Evolutionary conservation across 176 grass and related monocot species (phyloP).

Genomic region (Avena eriantha): DNA sequence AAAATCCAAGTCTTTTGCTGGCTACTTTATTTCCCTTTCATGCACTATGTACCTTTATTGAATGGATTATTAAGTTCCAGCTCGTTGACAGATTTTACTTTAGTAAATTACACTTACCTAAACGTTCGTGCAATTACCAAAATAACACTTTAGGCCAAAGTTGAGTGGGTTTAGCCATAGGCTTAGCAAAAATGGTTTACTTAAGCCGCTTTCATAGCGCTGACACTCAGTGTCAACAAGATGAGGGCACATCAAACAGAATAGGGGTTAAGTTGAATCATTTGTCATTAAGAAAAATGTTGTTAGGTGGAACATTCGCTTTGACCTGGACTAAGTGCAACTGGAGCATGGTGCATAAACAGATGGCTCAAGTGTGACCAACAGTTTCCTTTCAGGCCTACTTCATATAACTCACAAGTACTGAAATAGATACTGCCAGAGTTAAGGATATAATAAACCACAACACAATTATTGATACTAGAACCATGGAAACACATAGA

Average conservation of each 20-base stretch:
- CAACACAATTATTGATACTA: background rate
- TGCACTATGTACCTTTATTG: background rate
- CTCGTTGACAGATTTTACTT: background rate
- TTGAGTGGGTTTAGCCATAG: background rate
- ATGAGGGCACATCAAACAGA: background rate
- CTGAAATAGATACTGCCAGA: background rate
- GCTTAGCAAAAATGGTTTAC: background rate
- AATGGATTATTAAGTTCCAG: background rate
- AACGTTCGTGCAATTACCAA: background rate
- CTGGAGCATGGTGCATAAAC: background rate
- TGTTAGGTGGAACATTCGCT: background rate
- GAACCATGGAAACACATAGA: background rate
- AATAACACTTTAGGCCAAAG: background rate
- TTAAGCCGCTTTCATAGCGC: background rate
- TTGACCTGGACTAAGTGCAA: background rate
- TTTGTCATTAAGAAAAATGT: background rate
- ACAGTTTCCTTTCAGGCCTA: background rate
- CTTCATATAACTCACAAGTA: background rate
- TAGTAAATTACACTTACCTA: background rate
- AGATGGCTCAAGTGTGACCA: background rate
- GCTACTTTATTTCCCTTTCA: background rate
- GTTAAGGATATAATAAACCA: conserved; percentile 7
- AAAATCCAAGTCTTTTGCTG: background rate
- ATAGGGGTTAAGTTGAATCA: background rate
- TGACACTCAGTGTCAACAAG: background rate